Evolutionary conservation across 2,329 filamentous ascomycete genomes (phyloP).

Genomic region (Fusarium devonianum): DNA sequence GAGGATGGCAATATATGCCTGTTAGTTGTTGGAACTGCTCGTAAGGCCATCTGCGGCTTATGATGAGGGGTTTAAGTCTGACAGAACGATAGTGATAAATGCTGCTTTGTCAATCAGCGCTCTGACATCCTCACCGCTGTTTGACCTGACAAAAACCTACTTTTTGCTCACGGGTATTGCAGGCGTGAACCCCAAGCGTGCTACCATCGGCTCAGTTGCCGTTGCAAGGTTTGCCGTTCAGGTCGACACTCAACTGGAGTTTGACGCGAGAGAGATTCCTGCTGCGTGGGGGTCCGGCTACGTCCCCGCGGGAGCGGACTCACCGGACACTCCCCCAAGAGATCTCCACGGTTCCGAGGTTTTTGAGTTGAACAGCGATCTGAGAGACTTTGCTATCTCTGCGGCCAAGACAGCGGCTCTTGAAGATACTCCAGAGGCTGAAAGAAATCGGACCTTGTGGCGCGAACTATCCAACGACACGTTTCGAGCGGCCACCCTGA

Average conservation of each 20-base stretch:
- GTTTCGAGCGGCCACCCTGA: slow-evolving; percentile 8
- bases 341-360: slow-evolving; percentile 33
- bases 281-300: slow-evolving; percentile 28
- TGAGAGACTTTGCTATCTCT: slow-evolving; percentile 25
- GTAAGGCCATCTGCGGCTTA: not conserved
- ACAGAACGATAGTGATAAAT: slow-evolving; percentile 12
- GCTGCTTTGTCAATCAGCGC: slow-evolving; percentile 25
- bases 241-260: slow-evolving; percentile 28
- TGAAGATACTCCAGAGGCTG: slow-evolving; percentile 9
- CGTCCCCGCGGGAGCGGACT: slow-evolving; percentile 25
- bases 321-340: slow-evolving; percentile 18
- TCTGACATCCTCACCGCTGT: slow-evolving; percentile 19
- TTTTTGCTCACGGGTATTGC: slow-evolving; percentile 33
- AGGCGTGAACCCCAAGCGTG: slow-evolving; percentile 31
- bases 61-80: not conserved
- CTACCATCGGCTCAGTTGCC: slow-evolving; percentile 30
- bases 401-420: slow-evolving; percentile 5
- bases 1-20: slow-evolving; percentile 14
- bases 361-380: slow-evolving; percentile 21
- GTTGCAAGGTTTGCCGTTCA: slow-evolving; percentile 34
- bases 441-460: slow-evolving; percentile 17
- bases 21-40: slow-evolving; percentile 23
- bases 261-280: slow-evolving; percentile 30
- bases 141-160: slow-evolving; percentile 27
- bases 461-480: not conserved